Evolutionary conservation across 78 protist species (phyloP).

Genomic region (Dictyostelium firmibasis): DNA sequence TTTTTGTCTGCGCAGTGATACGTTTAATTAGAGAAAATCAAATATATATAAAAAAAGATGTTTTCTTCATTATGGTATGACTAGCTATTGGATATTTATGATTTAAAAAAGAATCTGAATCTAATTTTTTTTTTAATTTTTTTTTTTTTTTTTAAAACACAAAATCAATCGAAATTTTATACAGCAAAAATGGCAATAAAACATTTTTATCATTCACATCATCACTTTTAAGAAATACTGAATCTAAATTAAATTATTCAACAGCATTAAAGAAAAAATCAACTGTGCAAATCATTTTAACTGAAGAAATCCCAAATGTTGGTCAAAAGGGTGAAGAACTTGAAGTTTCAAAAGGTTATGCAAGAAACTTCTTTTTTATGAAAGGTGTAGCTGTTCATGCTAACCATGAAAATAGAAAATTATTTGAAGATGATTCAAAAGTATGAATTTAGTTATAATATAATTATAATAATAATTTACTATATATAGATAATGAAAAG

Average conservation of each 20-base stretch:
- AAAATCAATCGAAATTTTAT: not conserved
- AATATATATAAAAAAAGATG: not conserved
- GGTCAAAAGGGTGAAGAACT: constrained; percentile 71
- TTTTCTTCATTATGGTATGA: not conserved
- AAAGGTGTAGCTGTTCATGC: constrained; percentile 62
- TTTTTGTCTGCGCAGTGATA: too few species aligned
- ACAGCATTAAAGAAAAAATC: not conserved
- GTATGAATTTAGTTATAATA: constrained; percentile 16
- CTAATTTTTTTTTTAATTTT: not conserved
- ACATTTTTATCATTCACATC: not conserved
- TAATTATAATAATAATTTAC: too few species aligned
- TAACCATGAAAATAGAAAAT: constrained; percentile 55
- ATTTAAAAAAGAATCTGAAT: not conserved
- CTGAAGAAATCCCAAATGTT: constrained; percentile 7
- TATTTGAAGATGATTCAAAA: constrained; percentile 62
- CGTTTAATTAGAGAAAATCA: too few species aligned
- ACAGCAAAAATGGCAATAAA: not conserved
- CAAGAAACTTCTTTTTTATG: constrained; percentile 75
- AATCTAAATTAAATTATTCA: not conserved
- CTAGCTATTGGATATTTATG: not conserved
- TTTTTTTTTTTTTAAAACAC: too few species aligned
- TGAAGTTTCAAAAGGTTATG: constrained; percentile 55
- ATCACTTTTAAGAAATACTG: not conserved
- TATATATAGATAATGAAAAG: too few species aligned
- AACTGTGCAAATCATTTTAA: constrained; percentile 47